Base-by-base conservation (phyloP, 257 asterid species). In the Fraxinus excelsior region DNA sequence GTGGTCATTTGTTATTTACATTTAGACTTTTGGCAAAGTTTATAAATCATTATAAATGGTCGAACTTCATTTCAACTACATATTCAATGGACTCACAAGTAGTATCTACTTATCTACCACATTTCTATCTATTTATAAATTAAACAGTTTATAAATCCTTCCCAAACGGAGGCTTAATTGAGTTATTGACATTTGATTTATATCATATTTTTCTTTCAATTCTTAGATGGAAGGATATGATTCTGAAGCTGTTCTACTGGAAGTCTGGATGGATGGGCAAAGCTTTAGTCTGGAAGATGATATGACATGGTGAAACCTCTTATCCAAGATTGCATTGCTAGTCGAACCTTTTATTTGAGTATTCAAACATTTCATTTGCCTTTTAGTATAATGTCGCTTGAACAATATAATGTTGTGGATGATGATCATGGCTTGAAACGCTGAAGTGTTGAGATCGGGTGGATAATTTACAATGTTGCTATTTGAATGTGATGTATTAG, bases 401-500 rank as follows among this genome's bases (percentile, higher is more conserved):
- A 75, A 78, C 77, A 81, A 74, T 74, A 83, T 69, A 71, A 74
- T 80, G 79, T 77, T 86, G 80, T 84, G 86, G 87, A 74, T 85
- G 87, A 79, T 81, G 77, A 71, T 73, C 73, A 74, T 80, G 82
- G 82, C 85, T 79, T 86, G 72, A 80, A 74, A 21, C 79, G 77
- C 79, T 86, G 84, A 77, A 85, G 86, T 88, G 81, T n/a, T 85
- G 84, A 79, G 81, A 81, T 70, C 65, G 60, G 69, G 79, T 79
- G 86, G 83, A 86, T 84, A 34, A 82, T 78, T 80, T 77, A 67
- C 82, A 79, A 70, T 74, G 78, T 78, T 83, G 60, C 73, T 80
- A 73, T 83, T 80, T 82, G 81, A 78, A 81, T 83, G 73, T 84
- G 83, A 79, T 87, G 92, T 90, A 79, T 74, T 88, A 89, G 82